These are phyloP conservation scores for Pythium scleroteichum DNA, from an alignment of 352 stramenopile genomes.

Conservation along the genomic window DNA sequence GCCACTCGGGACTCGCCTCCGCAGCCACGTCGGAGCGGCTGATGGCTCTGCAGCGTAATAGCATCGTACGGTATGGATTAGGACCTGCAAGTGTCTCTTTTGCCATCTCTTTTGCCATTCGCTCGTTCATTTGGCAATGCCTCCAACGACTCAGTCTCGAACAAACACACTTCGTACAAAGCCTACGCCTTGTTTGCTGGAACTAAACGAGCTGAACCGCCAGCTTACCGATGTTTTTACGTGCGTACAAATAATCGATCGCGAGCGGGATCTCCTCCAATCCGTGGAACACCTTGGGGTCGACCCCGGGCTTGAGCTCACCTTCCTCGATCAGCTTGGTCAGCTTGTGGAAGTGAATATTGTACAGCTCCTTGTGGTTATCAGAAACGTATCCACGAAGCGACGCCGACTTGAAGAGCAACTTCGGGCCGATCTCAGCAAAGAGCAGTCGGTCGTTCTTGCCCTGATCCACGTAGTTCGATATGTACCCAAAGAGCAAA, in stretches of 20 bases:
- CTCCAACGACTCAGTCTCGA: no score
- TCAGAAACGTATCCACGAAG: slow-evolving; percentile 42
- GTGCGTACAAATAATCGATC: slow-evolving; percentile 72
- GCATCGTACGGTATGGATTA: no score
- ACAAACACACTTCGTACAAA: no score
- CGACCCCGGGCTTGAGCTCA: slow-evolving; percentile 56
- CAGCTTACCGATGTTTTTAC: slow-evolving; percentile 86
- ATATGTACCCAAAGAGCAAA: slow-evolving; percentile 61
- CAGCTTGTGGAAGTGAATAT: slow-evolving; percentile 48
- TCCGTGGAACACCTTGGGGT: slow-evolving; percentile 45
- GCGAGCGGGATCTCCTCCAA: slow-evolving; percentile 64
- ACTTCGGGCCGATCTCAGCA: slow-evolving; percentile 23
- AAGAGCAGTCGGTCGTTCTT: slow-evolving; percentile 35
- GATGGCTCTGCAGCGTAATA: no score
- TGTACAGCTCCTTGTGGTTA: slow-evolving; percentile 39
- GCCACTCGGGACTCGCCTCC: no score
- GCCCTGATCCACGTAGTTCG: slow-evolving; percentile 44
- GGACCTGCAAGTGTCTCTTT: no score
- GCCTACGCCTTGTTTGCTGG: no score
- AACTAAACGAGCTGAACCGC: slow-evolving; percentile 56
- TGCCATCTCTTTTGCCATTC: no score
- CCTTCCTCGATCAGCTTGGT: slow-evolving; percentile 47
- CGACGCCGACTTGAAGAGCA: slow-evolving; percentile 31
- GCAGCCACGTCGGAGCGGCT: no score
- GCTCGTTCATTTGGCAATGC: no score